phyloP scores from a whole-genome alignment of 768 basidiomycete genomes.

The Epithele typhae region DNA sequence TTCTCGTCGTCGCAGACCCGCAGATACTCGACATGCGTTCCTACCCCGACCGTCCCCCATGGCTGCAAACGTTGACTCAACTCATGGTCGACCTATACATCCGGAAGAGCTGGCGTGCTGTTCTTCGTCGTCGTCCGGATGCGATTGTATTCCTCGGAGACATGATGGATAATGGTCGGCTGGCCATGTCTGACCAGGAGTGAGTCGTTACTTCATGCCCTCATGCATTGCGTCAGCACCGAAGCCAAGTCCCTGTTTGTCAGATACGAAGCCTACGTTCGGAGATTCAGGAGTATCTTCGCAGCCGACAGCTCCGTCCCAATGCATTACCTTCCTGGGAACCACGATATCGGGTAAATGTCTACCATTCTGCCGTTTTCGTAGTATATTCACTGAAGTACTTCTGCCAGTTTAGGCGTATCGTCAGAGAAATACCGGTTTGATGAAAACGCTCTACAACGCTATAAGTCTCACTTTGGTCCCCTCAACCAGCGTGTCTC shows the following conservation, averaged over 20 bases:
- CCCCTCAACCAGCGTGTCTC: constrained; percentile 58
- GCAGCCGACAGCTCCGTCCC: constrained; percentile 33
- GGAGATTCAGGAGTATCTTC: constrained; percentile 72
- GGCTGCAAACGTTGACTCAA: constrained; percentile 57
- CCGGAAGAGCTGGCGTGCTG: constrained; percentile 78
- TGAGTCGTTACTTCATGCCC: constrained; percentile 32
- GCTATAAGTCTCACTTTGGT: constrained; percentile 78
- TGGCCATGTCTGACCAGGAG: constrained; percentile 62
- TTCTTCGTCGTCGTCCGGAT: constrained; percentile 57
- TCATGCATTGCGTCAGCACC: constrained; percentile 1
- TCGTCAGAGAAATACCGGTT: constrained; percentile 19
- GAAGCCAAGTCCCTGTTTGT: not conserved
- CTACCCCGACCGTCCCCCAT: constrained; percentile 55
- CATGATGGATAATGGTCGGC: constrained; percentile 85
- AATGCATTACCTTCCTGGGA: constrained; percentile 78
- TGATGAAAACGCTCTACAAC: constrained; percentile 25
- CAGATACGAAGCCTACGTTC: constrained; percentile 73
- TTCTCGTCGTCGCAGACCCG: constrained; percentile 86
- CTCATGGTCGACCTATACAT: constrained; percentile 77
- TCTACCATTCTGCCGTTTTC: constrained; percentile 3
- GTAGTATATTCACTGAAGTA: constrained; percentile 1
- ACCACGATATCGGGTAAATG: constrained; percentile 81
- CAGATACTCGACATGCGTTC: constrained; percentile 78
- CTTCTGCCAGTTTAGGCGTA: constrained; percentile 26
- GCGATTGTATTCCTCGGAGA: constrained; percentile 83